A percentile compares a stretch with the other conserved stretches of the same genome.
phyloP scores from a whole-genome alignment of 2,329 filamentous ascomycete species.

The Pseudopithomyces maydicus region DNA sequence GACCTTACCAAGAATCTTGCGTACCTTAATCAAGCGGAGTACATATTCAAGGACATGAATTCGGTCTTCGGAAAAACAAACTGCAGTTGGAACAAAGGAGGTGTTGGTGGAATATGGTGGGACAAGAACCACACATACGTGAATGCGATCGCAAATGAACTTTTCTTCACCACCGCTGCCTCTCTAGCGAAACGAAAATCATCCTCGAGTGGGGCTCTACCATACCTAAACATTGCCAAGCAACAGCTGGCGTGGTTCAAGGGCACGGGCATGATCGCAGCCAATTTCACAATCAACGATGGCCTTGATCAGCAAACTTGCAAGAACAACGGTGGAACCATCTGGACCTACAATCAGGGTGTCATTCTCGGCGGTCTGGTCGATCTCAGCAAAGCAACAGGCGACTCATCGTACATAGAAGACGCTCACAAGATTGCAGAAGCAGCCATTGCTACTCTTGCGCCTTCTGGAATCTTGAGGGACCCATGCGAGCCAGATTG shows the following conservation, averaged over 20 bases:
- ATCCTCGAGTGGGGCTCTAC: slow-evolving; percentile 27
- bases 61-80: slow-evolving; percentile 41
- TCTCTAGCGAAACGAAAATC: slow-evolving; percentile 58
- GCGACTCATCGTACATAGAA: slow-evolving; percentile 37
- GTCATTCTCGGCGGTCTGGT: slow-evolving; percentile 63
- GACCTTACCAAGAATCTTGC: slow-evolving; percentile 52
- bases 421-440: slow-evolving; percentile 45
- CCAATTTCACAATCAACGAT: slow-evolving; percentile 58
- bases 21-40: slow-evolving; percentile 55
- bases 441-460: slow-evolving; percentile 42
- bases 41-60: slow-evolving; percentile 54
- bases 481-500: slow-evolving; percentile 47
- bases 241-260: slow-evolving; percentile 59
- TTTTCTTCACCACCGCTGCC: slow-evolving; percentile 61
- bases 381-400: slow-evolving; percentile 54
- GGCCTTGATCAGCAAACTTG: slow-evolving; percentile 47
- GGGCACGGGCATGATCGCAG: slow-evolving; percentile 53
- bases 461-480: slow-evolving; percentile 46
- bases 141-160: slow-evolving; percentile 62
- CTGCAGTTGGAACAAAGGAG: slow-evolving; percentile 39
- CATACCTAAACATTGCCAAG: slow-evolving; percentile 53
- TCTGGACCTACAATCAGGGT: slow-evolving; percentile 65
- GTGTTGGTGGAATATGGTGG: slow-evolving; percentile 55
- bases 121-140: slow-evolving; percentile 51
- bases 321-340: slow-evolving; percentile 18